These are phyloP conservation scores for Candida ovalis DNA, from an alignment of 805 yeast species.

Conservation along the genomic window DNA sequence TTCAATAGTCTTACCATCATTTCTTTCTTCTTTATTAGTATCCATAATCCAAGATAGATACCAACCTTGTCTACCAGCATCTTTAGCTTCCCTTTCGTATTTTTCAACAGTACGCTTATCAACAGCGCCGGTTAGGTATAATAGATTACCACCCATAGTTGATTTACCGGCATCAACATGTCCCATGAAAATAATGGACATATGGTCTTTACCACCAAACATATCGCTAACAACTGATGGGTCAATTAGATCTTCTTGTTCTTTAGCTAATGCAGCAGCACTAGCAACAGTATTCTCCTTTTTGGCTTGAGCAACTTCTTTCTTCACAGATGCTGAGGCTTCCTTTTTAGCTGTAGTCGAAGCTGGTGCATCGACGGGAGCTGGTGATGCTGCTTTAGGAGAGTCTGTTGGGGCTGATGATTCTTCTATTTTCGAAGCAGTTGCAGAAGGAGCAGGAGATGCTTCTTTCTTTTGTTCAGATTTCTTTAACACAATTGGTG, in stretches of 20 bases:
- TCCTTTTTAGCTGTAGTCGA: conserved; percentile 14
- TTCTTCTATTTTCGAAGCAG: conserved; percentile 13
- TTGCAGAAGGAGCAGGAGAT: conserved; percentile 19
- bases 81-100: conserved; percentile 97
- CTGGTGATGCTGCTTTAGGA: conserved; percentile 12
- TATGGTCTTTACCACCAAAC: conserved; percentile 97
- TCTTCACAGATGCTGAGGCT: conserved; percentile 14
- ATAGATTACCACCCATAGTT: conserved; percentile 97
- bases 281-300: conserved; percentile 21
- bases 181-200: conserved; percentile 97
- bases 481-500: conserved; percentile 33
- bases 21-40: conserved; percentile 97
- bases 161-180: conserved; percentile 99
- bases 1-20: conserved; percentile 98
- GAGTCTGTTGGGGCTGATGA: conserved; percentile 14
- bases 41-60: conserved; percentile 99
- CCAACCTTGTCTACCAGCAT: conserved; percentile 99
- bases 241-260: conserved; percentile 79
- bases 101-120: conserved; percentile 98
- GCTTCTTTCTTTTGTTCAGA: conserved; percentile 29
- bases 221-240: conserved; percentile 84
- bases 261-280: conserved; percentile 55
- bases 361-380: conserved; percentile 11
- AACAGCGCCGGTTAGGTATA: conserved; percentile 92
- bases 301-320: conserved; percentile 4